Percentiles rank a stretch among this genome's conserved stretches.
These are phyloP conservation scores for Geotrichum fermentans DNA, from an alignment of 1,139 yeast species.

Conservation along the genomic window DNA sequence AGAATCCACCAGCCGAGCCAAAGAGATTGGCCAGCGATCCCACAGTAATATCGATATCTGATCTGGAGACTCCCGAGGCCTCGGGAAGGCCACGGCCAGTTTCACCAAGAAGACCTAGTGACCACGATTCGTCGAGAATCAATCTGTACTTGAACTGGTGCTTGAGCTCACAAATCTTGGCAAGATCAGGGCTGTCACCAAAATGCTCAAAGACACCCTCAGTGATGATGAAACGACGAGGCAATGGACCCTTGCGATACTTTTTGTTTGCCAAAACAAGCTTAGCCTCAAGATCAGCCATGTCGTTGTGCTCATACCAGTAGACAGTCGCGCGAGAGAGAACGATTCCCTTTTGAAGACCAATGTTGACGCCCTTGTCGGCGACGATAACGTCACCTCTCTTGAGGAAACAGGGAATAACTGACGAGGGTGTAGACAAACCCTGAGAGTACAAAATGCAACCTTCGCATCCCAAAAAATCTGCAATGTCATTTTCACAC, in stretches of 20 bases:
- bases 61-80: conserved; percentile 54
- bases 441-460: conserved; percentile 92
- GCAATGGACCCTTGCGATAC: conserved; percentile 55
- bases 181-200: conserved; percentile 78
- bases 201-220: conserved; percentile 80
- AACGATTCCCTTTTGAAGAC: conserved; percentile 82
- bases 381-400: conserved; percentile 92
- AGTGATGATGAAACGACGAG: conserved; percentile 83
- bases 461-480: conserved; percentile 68
- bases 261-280: conserved; percentile 59
- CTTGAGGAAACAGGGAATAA: conserved; percentile 90
- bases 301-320: conserved; percentile 79
- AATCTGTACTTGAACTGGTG: conserved; percentile 77
- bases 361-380: conserved; percentile 71
- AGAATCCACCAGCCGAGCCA: conserved; percentile 93
- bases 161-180: conserved; percentile 66
- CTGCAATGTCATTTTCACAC: conserved; percentile 70
- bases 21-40: conserved; percentile 81
- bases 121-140: conserved; percentile 79
- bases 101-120: conserved; percentile 79
- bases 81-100: conserved; percentile 86
- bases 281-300: conserved; percentile 70
- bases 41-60: conserved; percentile 71
- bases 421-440: conserved; percentile 86
- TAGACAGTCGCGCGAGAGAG: conserved; percentile 81